Conservation (phyloP, 495 filamentous ascomycete genomes). For the Aspergillus indologenus region DNA sequence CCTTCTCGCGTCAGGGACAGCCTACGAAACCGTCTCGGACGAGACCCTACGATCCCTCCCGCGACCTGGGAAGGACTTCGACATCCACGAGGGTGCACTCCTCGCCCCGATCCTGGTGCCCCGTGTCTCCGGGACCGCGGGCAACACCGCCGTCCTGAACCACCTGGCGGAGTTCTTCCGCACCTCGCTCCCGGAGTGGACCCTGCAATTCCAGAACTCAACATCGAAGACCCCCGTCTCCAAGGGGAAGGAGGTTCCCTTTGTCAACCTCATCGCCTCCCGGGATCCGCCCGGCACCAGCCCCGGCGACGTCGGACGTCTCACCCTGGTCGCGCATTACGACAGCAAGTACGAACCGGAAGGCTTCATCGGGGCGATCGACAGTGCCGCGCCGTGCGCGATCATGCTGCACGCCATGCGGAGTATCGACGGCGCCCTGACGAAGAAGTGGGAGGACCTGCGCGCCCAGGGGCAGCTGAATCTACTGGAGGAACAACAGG, state of each 20-base stretch:
- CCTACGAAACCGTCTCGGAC: slow-evolving; percentile 74
- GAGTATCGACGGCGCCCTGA: slow-evolving; percentile 74
- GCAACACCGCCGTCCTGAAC: slow-evolving; percentile 67
- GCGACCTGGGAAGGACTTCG: slow-evolving; percentile 70
- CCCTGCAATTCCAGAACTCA: slow-evolving; percentile 78
- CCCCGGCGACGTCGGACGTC: slow-evolving; percentile 68
- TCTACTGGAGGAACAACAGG: slow-evolving; percentile 65
- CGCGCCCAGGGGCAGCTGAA: slow-evolving; percentile 50
- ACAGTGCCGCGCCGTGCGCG: slow-evolving; percentile 90
- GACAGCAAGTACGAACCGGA: slow-evolving; percentile 78
- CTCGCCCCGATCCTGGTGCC: slow-evolving; percentile 88
- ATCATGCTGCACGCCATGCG: slow-evolving; percentile 84
- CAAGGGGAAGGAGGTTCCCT: slow-evolving; percentile 66
- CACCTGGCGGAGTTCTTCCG: slow-evolving; percentile 84
- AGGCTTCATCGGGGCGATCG: slow-evolving; percentile 91
- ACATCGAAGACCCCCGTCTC: slow-evolving; percentile 75
- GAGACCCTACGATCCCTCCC: slow-evolving; percentile 64
- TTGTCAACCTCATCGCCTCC: slow-evolving; percentile 81
- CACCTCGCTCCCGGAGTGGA: slow-evolving; percentile 72
- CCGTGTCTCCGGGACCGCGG: slow-evolving; percentile 82
- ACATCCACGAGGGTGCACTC: slow-evolving; percentile 69
- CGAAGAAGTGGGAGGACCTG: slow-evolving; percentile 76
- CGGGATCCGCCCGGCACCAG: slow-evolving; percentile 82
- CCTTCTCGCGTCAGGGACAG: slow-evolving; percentile 34
- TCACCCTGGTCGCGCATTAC: slow-evolving; percentile 93